These are phyloP conservation scores for Paracamarosporium sp. DNA, from an alignment of 2,329 filamentous ascomycete species.

Conservation along the genomic window DNA sequence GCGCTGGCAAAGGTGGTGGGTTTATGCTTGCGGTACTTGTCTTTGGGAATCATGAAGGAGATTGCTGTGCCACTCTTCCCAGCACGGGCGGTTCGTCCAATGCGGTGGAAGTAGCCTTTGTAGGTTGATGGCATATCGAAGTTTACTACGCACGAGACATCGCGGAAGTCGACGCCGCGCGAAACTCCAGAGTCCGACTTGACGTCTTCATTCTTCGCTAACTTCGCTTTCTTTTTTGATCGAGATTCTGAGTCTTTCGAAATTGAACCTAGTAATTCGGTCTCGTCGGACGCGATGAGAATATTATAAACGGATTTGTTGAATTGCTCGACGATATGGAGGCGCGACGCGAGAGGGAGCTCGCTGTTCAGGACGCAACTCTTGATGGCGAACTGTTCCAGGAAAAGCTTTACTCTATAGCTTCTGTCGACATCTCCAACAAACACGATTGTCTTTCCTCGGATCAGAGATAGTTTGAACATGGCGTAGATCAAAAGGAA, in stretches of 20 bases:
- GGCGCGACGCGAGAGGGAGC: slow-evolving; percentile 86
- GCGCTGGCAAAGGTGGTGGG: slow-evolving; percentile 78
- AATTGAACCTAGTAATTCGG: slow-evolving; percentile 75
- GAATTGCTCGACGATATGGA: slow-evolving; percentile 97
- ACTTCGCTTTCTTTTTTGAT: slow-evolving; percentile 63
- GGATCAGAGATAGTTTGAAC: slow-evolving; percentile 92
- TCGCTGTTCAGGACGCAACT: slow-evolving; percentile 95
- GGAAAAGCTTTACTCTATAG: slow-evolving; percentile 91
- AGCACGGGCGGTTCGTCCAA: slow-evolving; percentile 89
- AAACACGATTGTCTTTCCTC: slow-evolving; percentile 87
- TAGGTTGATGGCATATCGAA: slow-evolving; percentile 90
- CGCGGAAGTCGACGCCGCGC: slow-evolving; percentile 94
- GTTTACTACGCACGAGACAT: slow-evolving; percentile 83
- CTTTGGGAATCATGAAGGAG: slow-evolving; percentile 88
- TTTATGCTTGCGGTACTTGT: slow-evolving; percentile 86
- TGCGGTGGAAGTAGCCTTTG: slow-evolving; percentile 95
- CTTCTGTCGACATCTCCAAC: slow-evolving; percentile 87
- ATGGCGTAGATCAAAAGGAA: slow-evolving; percentile 92
- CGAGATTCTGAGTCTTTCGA: slow-evolving; percentile 46
- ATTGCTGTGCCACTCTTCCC: slow-evolving; percentile 92
- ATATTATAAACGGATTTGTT: slow-evolving; percentile 98
- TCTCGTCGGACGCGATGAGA: slow-evolving; percentile 93
- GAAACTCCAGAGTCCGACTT: slow-evolving; percentile 96
- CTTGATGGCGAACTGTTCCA: slow-evolving; percentile 96
- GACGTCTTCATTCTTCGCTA: slow-evolving; percentile 67